Conservation (phyloP, 2,329 filamentous ascomycete genomes). For the Colletotrichum lupini region DNA sequence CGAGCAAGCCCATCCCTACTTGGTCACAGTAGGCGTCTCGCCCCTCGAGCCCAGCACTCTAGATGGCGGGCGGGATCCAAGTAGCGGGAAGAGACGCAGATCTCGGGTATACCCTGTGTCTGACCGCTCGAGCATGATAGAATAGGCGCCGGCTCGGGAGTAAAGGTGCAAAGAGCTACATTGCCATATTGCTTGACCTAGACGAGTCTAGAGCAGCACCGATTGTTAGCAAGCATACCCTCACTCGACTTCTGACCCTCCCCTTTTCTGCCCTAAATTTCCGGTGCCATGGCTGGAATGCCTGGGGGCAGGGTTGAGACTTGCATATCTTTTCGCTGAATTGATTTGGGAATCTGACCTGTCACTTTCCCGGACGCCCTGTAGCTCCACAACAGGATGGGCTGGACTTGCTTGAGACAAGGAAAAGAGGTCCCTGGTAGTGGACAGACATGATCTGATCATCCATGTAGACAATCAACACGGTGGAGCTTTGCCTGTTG, state of each 20-base stretch:
- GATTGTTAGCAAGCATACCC: constrained; percentile 11
- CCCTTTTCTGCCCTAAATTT: constrained; percentile 18
- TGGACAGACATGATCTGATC: constrained; percentile 33
- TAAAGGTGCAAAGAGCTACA: not conserved
- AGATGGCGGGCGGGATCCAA: constrained; percentile 3
- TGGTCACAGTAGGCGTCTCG: constrained; percentile 2
- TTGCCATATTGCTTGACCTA: not conserved
- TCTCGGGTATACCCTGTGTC: constrained; percentile 16
- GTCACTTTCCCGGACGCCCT: constrained; percentile 14
- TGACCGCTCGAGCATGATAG: not conserved
- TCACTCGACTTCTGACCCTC: constrained; percentile 5
- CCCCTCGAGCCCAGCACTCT: constrained; percentile 10
- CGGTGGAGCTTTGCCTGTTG: constrained; percentile 17
- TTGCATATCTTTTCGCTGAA: constrained; percentile 9
- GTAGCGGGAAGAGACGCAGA: constrained; percentile 18
- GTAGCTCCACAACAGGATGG: constrained; percentile 11
- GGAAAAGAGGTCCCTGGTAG: constrained; percentile 19
- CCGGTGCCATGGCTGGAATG: constrained; percentile 24
- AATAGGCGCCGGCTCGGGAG: not conserved
- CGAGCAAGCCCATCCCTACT: constrained; percentile 11
- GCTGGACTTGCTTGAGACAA: not conserved
- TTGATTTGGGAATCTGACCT: constrained; percentile 19
- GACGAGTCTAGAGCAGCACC: constrained; percentile 3
- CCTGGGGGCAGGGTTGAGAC: constrained; percentile 16
- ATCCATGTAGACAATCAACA: constrained; percentile 20